Evolutionary conservation across 352 stramenopile genomes (phyloP), one percentile per base, ranked within the genome.

Genomic region (Globisporangium perplexum): DNA sequence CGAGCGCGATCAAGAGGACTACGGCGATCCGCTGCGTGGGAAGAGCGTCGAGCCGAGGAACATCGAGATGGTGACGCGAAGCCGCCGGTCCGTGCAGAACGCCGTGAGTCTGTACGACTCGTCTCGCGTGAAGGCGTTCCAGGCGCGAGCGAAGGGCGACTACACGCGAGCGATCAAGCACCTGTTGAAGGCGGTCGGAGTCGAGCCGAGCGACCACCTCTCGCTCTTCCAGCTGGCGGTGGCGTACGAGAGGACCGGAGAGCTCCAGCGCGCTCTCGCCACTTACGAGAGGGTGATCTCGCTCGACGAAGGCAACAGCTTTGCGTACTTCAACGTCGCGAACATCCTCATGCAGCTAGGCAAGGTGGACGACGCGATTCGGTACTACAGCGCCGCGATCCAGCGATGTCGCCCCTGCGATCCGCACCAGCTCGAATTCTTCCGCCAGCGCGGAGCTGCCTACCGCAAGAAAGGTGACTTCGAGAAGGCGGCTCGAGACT

Each of bases 401-500:
- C 23, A 81, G 41, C 48, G 68, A 56, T 57, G 53, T 2, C 41
- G 50, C 17, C 36, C 39, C 0, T 47, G 31, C n/a, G 53, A 49
- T 15, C 59, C 53, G 22, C 50, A 62, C 2, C 38, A 50, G 7
- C 8, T 73, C 18, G 59, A 53, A 3, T 80, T 88, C 59, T 84
- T 80, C 36, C 64, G 63, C 0, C 74, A 86, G 33, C 66, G 77
- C 35, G 77, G 72, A 12, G 72, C 72, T 23, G 77, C 72, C 0
- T 86, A 80, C 50, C 74, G 77, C 3, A 77, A 78, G 30, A 68
- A 67, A 43, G 74, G 74, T 0, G 68, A 88, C 7, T 88, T 82
- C 38, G 72, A 88, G 49, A 76, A 82, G 28, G 77, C 77, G 7
- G 73, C 77, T n/a, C 62, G 63, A 26, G 77, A 88, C 48, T 88